Evolutionary conservation across 106 monocot species (phyloP).

Genomic region (Xerophyta viscosa): DNA sequence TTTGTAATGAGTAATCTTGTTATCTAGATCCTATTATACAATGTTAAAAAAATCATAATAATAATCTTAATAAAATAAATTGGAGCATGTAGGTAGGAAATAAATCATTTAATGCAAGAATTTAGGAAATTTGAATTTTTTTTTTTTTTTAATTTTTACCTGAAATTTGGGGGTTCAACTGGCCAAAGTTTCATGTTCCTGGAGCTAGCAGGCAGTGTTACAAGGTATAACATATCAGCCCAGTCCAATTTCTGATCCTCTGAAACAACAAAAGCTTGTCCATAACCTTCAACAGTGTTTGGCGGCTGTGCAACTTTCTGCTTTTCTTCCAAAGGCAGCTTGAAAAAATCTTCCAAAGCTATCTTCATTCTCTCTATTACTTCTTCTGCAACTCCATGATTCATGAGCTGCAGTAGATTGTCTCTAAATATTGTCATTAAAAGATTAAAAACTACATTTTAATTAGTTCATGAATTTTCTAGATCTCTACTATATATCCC

Average conservation of each 20-base stretch:
- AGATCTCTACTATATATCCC: too few relatives aligned
- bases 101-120: too few relatives aligned
- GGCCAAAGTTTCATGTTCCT: slow-evolving; percentile 32
- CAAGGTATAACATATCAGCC: slow-evolving; percentile 20
- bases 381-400: slow-evolving; percentile 19
- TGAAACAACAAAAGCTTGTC: slow-evolving; percentile 27
- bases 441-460: too few relatives aligned
- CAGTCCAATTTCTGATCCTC: slow-evolving; percentile 34
- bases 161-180: slow-evolving; percentile 25
- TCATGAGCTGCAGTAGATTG: slow-evolving; percentile 11
- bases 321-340: slow-evolving; percentile 25
- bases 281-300: slow-evolving; percentile 21
- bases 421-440: too few relatives aligned
- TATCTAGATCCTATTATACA: too few relatives aligned
- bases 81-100: too few relatives aligned
- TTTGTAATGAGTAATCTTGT: too few relatives aligned
- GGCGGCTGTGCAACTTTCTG: slow-evolving; percentile 6
- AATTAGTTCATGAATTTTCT: too few relatives aligned
- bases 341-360: slow-evolving; percentile 18
- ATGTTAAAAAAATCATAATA: too few relatives aligned
- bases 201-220: not conserved
- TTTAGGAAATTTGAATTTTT: too few relatives aligned
- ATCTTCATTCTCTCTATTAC: slow-evolving; percentile 13
- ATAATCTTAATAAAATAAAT: too few relatives aligned
- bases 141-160: slow-evolving; percentile 10